Evolutionary conservation across 2,329 filamentous ascomycete species (phyloP).

Genomic region (Fusarium nanum): DNA sequence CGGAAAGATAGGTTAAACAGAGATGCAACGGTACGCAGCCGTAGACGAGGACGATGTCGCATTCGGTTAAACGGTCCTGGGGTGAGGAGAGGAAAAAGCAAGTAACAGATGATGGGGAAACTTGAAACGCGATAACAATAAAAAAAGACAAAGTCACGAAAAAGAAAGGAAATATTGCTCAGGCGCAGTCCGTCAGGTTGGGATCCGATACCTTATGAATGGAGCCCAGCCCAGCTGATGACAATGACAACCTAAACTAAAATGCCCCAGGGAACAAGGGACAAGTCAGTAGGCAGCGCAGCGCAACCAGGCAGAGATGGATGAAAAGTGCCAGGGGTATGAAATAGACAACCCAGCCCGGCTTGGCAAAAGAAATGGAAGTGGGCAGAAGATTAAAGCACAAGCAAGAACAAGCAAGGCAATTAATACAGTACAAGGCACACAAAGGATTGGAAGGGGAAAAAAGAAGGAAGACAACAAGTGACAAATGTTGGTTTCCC

Average conservation of each 20-base stretch:
- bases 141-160: constrained; percentile 17
- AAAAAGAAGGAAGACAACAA: constrained; percentile 7
- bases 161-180: constrained; percentile 9
- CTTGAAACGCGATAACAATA: constrained; percentile 9
- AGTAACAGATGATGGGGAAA: neutral
- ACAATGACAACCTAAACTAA: constrained; percentile 30
- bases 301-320: constrained; percentile 16
- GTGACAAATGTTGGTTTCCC: constrained; percentile 15
- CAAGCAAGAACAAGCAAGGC: constrained; percentile 14
- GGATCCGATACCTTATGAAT: constrained; percentile 32
- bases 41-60: constrained; percentile 31
- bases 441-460: constrained; percentile 7
- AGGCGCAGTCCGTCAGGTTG: constrained; percentile 24
- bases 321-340: constrained; percentile 14
- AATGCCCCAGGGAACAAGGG: constrained; percentile 8
- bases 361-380: constrained; percentile 32
- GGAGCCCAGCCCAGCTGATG: constrained; percentile 40
- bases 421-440: constrained; percentile 19
- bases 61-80: constrained; percentile 13
- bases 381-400: constrained; percentile 30
- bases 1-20: neutral
- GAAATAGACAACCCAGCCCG: neutral
- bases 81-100: neutral
- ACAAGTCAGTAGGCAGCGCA: neutral
- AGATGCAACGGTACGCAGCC: constrained; percentile 8